Evolutionary conservation across 331 rosid species (phyloP).

Genomic region (Stylosanthes scabra): DNA sequence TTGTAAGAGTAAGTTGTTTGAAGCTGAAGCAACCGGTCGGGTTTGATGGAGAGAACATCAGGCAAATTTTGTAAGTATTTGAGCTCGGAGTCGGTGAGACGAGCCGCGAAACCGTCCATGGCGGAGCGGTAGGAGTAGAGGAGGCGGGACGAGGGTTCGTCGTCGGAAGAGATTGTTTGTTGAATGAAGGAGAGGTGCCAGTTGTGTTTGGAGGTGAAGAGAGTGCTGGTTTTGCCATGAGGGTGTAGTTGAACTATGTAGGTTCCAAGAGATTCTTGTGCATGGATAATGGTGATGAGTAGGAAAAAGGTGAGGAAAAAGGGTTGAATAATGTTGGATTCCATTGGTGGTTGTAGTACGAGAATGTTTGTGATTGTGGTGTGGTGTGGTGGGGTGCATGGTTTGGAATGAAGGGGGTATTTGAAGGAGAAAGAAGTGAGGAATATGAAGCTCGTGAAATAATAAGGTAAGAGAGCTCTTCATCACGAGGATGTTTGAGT

Average conservation of each 20-base stretch:
- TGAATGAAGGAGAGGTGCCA: slow-evolving; percentile 90
- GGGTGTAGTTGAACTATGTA: slow-evolving; percentile 94
- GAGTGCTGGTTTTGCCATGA: slow-evolving; percentile 54
- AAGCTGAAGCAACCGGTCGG: slow-evolving; percentile 57
- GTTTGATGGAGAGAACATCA: slow-evolving; percentile 77
- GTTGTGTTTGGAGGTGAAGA: slow-evolving; percentile 63
- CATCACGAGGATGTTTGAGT: slow-evolving; percentile 85
- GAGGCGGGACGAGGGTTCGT: slow-evolving; percentile 74
- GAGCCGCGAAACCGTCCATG: slow-evolving; percentile 96
- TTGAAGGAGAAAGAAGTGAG: slow-evolving; percentile 72
- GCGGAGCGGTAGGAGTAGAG: slow-evolving; percentile 87
- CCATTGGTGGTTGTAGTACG: slow-evolving; percentile 51
- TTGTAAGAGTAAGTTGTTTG: slow-evolving; percentile 94
- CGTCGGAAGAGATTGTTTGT: slow-evolving; percentile 54
- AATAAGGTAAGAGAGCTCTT: slow-evolving; percentile 68
- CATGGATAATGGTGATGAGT: slow-evolving; percentile 46
- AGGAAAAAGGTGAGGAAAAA: slow-evolving; percentile 51
- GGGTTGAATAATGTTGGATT: slow-evolving; percentile 44
- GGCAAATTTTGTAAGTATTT: slow-evolving; percentile 61
- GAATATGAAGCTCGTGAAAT: slow-evolving; percentile 89
- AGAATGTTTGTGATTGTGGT: slow-evolving; percentile 36
- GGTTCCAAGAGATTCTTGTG: slow-evolving; percentile 66
- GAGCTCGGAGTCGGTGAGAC: slow-evolving; percentile 68
- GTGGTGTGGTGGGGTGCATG: slow-evolving; percentile 48
- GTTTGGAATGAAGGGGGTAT: slow-evolving; percentile 62